phyloP scores from a whole-genome alignment of 2,329 filamentous ascomycete species.

The Botrytis hyacinthi region DNA sequence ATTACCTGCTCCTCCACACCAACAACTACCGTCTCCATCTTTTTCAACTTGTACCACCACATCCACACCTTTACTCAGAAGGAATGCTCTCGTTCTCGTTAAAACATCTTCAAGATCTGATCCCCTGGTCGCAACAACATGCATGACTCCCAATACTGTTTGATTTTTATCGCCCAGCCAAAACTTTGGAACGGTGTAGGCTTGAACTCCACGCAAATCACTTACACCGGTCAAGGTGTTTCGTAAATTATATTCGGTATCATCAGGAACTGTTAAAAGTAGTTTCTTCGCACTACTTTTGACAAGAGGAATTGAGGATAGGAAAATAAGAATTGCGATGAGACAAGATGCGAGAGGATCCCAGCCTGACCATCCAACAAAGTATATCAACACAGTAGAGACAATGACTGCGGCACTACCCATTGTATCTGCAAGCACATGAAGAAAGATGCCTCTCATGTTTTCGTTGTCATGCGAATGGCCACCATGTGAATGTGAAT shows the following conservation, averaged over 20 bases:
- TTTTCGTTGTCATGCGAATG: slow-evolving; percentile 83
- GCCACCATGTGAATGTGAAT: slow-evolving; percentile 36
- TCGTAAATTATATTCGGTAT: slow-evolving; percentile 82
- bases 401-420: slow-evolving; percentile 93
- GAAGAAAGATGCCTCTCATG: slow-evolving; percentile 96
- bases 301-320: slow-evolving; percentile 87
- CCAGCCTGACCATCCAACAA: slow-evolving; percentile 88
- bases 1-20: slow-evolving; percentile 47
- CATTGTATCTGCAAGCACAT: slow-evolving; percentile 90
- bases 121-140: slow-evolving; percentile 71
- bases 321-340: slow-evolving; percentile 89
- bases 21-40: slow-evolving; percentile 68
- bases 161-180: slow-evolving; percentile 76
- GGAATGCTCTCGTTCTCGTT: slow-evolving; percentile 69
- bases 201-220: slow-evolving; percentile 77
- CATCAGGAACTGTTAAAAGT: slow-evolving; percentile 78
- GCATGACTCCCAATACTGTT: slow-evolving; percentile 77
- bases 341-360: slow-evolving; percentile 92
- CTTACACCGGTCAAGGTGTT: slow-evolving; percentile 82
- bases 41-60: slow-evolving; percentile 84
- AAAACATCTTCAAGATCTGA: slow-evolving; percentile 81
- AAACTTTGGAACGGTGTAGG: slow-evolving; percentile 84
- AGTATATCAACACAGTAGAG: slow-evolving; percentile 83
- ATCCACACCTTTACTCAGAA: slow-evolving; percentile 71
- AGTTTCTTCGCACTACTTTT: slow-evolving; percentile 79